Evolutionary conservation across 495 filamentous ascomycete genomes (phyloP), one percentile per base, ranked within the genome.

Genomic region (Penicillium egyptiacum): DNA sequence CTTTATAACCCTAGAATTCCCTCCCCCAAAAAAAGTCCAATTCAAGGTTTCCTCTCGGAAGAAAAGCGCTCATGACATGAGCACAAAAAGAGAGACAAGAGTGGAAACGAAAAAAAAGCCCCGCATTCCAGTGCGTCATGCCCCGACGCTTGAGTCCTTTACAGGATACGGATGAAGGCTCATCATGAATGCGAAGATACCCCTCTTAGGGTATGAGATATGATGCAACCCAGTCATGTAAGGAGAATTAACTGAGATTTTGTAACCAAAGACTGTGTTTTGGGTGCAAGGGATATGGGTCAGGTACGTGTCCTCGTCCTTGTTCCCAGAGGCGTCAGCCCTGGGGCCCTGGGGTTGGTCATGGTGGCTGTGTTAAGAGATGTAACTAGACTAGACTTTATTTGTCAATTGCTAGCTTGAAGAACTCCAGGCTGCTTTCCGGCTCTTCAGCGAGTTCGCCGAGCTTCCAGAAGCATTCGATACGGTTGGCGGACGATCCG

Each of bases 221-320:
- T 64, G 64, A 67, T 61, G 62, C 59, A 59, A 63, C 55, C 55
- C 50, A 39, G n/a, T 28, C 17, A 58, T 57, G 57, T 55, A 68
- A 65, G 65, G 62, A 50, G 58, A 59, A 41, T 30, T 3, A 19
- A 33, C 26, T 51, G 49, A 16, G 35, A 33, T n/a, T 50, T 44
- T 42, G 39, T 57, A 61, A 58, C 53, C 42, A 37, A 28, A 57
- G 35, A 39, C 20, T 20, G 30, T 23, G 41, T 62, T 61, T 53
- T 44, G 50, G 31, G 52, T 40, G 65, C 63, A 68, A 68, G 65
- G 65, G 65, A 63, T 48, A 48, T 68, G 63, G 65, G 30, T 61
- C 65, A 67, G 59, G 62, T 68, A 66, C 65, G 53, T 61, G 60
- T 59, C 60, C 51, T 54, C 20, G 35, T 49, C 55, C 50, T 48